Evolutionary conservation across 345 rosid species (phyloP).

Genomic region (Euphorbia peplus): DNA sequence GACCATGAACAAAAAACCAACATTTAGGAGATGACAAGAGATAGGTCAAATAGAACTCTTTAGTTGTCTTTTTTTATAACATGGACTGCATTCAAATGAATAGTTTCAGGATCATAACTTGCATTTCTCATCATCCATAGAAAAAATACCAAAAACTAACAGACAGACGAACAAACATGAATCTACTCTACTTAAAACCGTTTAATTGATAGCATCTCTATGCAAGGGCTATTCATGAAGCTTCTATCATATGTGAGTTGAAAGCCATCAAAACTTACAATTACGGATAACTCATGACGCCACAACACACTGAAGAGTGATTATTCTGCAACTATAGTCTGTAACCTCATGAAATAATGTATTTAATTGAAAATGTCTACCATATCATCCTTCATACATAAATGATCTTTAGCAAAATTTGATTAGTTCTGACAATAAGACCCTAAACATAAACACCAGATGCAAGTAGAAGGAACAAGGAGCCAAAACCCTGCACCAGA

Average conservation of each 20-base stretch:
- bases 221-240: background rate
- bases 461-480: constrained; percentile 84
- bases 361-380: constrained; percentile 10
- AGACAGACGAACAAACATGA: too few relatives aligned
- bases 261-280: constrained; percentile 1
- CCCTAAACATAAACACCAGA: constrained; percentile 78
- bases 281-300: background rate
- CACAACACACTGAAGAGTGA: background rate
- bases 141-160: too few relatives aligned
- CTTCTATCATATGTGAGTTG: background rate
- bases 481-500: constrained; percentile 83
- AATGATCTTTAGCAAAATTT: constrained; percentile 15
- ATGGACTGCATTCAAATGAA: too few relatives aligned
- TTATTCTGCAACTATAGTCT: constrained; percentile 6
- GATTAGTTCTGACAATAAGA: constrained; percentile 8
- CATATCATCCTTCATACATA: constrained; percentile 10
- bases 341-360: constrained; percentile 3
- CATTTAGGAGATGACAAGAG: too few relatives aligned
- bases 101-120: too few relatives aligned
- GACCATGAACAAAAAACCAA: too few relatives aligned
- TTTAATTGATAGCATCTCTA: too few relatives aligned
- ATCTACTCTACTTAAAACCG: too few relatives aligned
- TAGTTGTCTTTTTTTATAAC: too few relatives aligned
- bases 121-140: too few relatives aligned
- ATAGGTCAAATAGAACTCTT: too few relatives aligned